Evolutionary conservation across 306 rosid species (phyloP).

Genomic region (Cicer yamashitae): DNA sequence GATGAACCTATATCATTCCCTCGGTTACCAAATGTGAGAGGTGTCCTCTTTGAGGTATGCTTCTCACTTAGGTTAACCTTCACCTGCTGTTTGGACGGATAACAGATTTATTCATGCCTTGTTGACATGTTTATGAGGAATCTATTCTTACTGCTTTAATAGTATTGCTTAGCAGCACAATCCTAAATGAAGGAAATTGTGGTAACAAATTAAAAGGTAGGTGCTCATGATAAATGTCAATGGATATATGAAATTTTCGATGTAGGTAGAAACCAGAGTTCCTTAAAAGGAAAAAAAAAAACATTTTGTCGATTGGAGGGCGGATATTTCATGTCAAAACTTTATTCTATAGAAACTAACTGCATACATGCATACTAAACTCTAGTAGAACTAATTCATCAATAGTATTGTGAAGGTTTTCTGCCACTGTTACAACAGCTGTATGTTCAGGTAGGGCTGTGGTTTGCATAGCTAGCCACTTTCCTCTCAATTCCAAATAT

Average conservation of each 20-base stretch:
- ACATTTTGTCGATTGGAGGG: constrained; percentile 8
- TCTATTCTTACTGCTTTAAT: constrained; percentile 33
- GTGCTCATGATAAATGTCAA: constrained; percentile 9
- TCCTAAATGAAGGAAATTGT: constrained; percentile 23
- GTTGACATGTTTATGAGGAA: constrained; percentile 45
- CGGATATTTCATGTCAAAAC: constrained; percentile 23
- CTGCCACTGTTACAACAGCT: constrained; percentile 19
- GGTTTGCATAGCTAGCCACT: constrained; percentile 5
- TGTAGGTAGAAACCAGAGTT: constrained; percentile 27
- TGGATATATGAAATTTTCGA: constrained; percentile 9
- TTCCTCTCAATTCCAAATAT: constrained; percentile 22
- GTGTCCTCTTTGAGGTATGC: constrained; percentile 92
- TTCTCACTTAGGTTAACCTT: constrained; percentile 80
- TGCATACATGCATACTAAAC: constrained; percentile 24
- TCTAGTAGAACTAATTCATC: constrained; percentile 30
- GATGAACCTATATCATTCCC: constrained; percentile 64
- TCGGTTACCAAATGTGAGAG: constrained; percentile 76
- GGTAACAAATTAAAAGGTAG: constrained; percentile 18
- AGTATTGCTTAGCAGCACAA: constrained; percentile 39
- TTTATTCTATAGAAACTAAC: constrained; percentile 32
- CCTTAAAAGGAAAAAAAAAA: constrained; percentile 25
- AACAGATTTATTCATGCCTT: constrained; percentile 54
- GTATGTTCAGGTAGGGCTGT: constrained; percentile 37
- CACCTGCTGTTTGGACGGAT: constrained; percentile 53
- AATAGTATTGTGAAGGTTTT: constrained; percentile 25